Base-by-base conservation (phyloP, 352 stramenopile genomes). In the Peronosclerospora sorghi region DNA sequence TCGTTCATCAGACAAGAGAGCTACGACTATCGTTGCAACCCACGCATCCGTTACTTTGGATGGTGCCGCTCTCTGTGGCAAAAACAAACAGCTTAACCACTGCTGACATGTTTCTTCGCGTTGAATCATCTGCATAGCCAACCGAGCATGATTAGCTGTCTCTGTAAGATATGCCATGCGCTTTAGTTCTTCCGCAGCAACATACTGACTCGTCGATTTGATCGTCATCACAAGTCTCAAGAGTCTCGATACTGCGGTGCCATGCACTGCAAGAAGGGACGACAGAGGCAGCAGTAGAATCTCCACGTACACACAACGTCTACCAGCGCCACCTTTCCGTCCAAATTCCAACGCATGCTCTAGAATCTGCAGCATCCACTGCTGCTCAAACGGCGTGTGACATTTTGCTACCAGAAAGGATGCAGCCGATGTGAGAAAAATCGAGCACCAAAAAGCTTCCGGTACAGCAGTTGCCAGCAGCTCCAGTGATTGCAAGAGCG, bases 211-310 rank as follows among this genome's bases (percentile, higher is more conserved):
- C 18, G 30, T 46, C 8, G 65, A 41, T 41, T 48, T 52, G 26
- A 76, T 56, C 5, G 59, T 27, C 32, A 67, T 54, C 18, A 76
- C 52, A 17, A 51, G 13, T 19, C 82, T 54, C 17, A 84, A 56
- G 19, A 86, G 30, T 2, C 57, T 36, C 5, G 61, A 50, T 12
- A 62, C 65, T 5, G 59, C 26, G 0, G 28, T 36, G 4, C 44
- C 24, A 47, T 76, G 62, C 3, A 49, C 54, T 1, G 65, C 36
- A 32, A 84, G 30, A 40, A 80, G 53, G 4, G 57, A 63, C 5
- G 82, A 51, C 7, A 89, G 44, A 13, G 76, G 71, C 5, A 84
- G 28, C 30, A 86, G 19, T 0, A 89, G 55, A 14, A 56, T 63
- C 40, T 86, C 76, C 4, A 82, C 59, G 38, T 81, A 83, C 1